phyloP scores from a whole-genome alignment of 106 monocot species.

The Dioscorea alata region DNA sequence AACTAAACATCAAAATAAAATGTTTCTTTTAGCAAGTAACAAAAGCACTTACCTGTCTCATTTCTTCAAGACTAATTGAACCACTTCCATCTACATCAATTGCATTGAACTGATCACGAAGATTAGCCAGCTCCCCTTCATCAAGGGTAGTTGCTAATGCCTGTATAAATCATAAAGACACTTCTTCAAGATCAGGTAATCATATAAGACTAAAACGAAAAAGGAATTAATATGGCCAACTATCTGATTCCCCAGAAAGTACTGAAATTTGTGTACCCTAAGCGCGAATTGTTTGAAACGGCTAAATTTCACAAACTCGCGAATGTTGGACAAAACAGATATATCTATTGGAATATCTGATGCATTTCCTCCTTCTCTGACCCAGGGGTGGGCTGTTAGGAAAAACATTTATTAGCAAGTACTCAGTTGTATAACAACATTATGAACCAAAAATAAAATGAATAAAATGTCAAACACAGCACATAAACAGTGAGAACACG shows the following conservation, averaged over 20 bases:
- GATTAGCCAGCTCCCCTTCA: slow-evolving; percentile 73
- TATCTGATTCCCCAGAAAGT: not conserved
- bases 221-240: not conserved
- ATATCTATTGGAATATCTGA: slow-evolving; percentile 89
- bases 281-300: slow-evolving; percentile 92
- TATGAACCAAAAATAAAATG: not conserved
- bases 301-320: slow-evolving; percentile 84
- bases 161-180: slow-evolving; percentile 26
- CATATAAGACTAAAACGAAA: too few relatives aligned
- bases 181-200: not conserved
- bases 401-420: not conserved
- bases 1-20: not conserved
- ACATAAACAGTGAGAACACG: too few relatives aligned
- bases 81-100: slow-evolving; percentile 96
- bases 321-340: slow-evolving; percentile 77
- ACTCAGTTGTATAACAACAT: not conserved
- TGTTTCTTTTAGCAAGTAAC: not conserved
- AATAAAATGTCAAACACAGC: too few relatives aligned
- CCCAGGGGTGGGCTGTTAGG: slow-evolving; percentile 89
- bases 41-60: slow-evolving; percentile 69
- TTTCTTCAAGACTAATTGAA: slow-evolving; percentile 88
- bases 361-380: slow-evolving; percentile 86
- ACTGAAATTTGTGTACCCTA: slow-evolving; percentile 45
- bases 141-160: slow-evolving; percentile 90
- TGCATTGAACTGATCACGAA: slow-evolving; percentile 92